Base-by-base conservation (phyloP, 2,329 filamentous ascomycete species). In the Fusarium buxicola region DNA sequence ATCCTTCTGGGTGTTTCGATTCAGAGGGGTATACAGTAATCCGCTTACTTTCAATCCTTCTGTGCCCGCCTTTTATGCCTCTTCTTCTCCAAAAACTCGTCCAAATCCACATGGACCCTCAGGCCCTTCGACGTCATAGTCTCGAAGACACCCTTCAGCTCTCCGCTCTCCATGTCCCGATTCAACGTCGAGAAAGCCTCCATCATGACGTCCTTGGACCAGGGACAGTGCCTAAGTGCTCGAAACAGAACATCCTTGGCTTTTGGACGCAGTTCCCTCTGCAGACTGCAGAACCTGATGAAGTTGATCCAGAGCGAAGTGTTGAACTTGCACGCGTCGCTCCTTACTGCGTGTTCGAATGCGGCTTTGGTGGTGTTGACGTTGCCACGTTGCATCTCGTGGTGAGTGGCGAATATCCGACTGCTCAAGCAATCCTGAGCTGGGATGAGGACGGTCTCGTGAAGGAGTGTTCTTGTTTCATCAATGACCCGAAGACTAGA, bases 401-500 rank as follows among this genome's bases (percentile, higher is more conserved):
- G 78, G n/a, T 76, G 74, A 43, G 87, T 80, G 18, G 82, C 78
- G 69, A 86, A 85, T 11, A 81, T 60, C 8, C 82, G 80, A 60
- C 74, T 80, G 60, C 74, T 74, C 11, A 82, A 60, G 35, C 76
- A 76, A 68, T 84, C 82, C 47, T 79, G 73, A 7, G 56, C 45
- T 13, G 71, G 65, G 7, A 72, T 63, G 3, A 84, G 74, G 0
- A 86, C 75, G 70, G 82, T 82, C 72, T 82, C 81, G 16, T 82
- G 76, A 10, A 94, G 78, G 8, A 91, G 76, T 7, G 84, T 81
- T n/a, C 91, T 87, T 16, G 96, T 86, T 15, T 92, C 89, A 66
- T 96, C 91, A 60, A 92, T 86, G 50, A 95, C 83, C 21, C 89
- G 85, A 38, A 92, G 86, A 8, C 89, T 86, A 2, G 86, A 82